Base-by-base conservation (phyloP, 1,284 basidiomycete species). In the Boletellus sp. region DNA sequence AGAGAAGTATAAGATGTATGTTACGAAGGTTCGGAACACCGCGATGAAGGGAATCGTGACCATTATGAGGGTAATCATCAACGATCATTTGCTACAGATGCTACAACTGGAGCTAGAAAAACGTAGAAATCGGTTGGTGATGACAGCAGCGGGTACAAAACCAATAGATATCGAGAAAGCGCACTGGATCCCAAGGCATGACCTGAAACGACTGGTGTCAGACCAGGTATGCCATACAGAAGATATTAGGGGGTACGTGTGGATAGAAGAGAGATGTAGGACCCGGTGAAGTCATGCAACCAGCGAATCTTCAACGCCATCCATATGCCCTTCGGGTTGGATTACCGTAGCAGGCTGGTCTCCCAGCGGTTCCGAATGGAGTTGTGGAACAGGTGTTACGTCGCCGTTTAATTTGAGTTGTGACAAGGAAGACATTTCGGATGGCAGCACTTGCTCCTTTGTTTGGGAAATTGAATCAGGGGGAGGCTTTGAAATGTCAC, bases 311-410 rank as follows among this genome's bases (percentile, higher is more conserved):
- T 89, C 86, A 62, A 80, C 86, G 47, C 71, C 70, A 63, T 89
- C 84, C 69, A 84, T 71, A 45, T 88, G 70, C n/a, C 84, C 86
- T 63, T 91, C 88, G 20, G 71, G 78, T 61, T 78, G 76, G 20
- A 79, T 74, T 21, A 75, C 78, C 1, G 76, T 71, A 51, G 75
- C 72, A 30, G 77, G 72, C 42, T 71, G 75, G 54, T 89, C 85
- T 17, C 83, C 82, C 45, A 72, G 69, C 14, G 84, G 80, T 40
- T 71, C 63, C 9, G 76, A 72, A 37, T 71, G 68, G 33, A 84
- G 69, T 56, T 84, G 84, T 49, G 72, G 64, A 33, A 71, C 71
- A 9, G 73, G 70, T 17, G 63, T 61, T 22, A 66, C 56, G 51
- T 73, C 72, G 27, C 80, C 80, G 50, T 80, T 79, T 26, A 63